A percentile compares a stretch with the other conserved stretches of the same genome.
Conservation (phyloP, 2,329 filamentous ascomycete species). For the Leptographium lundbergii region DNA sequence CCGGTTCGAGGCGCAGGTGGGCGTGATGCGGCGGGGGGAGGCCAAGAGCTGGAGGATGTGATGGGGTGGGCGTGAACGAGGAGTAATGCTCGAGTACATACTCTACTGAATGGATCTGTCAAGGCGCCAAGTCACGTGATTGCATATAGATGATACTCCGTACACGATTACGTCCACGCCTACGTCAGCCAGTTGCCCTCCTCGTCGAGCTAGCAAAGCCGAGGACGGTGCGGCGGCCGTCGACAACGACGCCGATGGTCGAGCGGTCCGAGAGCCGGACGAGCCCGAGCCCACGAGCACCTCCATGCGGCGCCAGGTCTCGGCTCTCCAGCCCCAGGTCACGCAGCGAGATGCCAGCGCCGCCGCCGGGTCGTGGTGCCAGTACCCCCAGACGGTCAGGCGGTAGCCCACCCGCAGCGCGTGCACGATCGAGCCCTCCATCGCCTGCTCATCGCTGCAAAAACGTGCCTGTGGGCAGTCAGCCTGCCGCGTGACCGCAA, state of each 20-base stretch:
- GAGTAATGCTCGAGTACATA: too few relatives aligned
- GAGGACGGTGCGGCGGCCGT: background rate
- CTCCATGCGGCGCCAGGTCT: background rate
- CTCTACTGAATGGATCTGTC: too few relatives aligned
- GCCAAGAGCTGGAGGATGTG: too few relatives aligned
- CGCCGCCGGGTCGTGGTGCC: slow-evolving; percentile 47
- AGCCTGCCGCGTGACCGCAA: too few relatives aligned
- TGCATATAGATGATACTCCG: background rate
- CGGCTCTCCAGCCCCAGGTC: slow-evolving; percentile 46
- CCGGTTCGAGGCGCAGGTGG: too few relatives aligned
- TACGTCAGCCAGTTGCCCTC: background rate
- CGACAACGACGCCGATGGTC: background rate
- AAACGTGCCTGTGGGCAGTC: too few relatives aligned
- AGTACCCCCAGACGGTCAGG: slow-evolving; percentile 45
- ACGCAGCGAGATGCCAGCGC: slow-evolving; percentile 41
- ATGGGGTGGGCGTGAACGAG: too few relatives aligned
- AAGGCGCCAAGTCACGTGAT: background rate
- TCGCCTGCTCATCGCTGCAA: background rate
- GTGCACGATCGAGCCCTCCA: background rate
- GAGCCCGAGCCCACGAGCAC: background rate
- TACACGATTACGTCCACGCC: too few relatives aligned
- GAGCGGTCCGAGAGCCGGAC: slow-evolving; percentile 26
- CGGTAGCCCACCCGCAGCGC: slow-evolving; percentile 28
- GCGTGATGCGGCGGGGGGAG: too few relatives aligned
- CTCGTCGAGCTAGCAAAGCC: background rate